Percentiles rank a stretch among this genome's conserved stretches.
Conservation (phyloP, 208 protist genomes). For the Spongospora subterranea region DNA sequence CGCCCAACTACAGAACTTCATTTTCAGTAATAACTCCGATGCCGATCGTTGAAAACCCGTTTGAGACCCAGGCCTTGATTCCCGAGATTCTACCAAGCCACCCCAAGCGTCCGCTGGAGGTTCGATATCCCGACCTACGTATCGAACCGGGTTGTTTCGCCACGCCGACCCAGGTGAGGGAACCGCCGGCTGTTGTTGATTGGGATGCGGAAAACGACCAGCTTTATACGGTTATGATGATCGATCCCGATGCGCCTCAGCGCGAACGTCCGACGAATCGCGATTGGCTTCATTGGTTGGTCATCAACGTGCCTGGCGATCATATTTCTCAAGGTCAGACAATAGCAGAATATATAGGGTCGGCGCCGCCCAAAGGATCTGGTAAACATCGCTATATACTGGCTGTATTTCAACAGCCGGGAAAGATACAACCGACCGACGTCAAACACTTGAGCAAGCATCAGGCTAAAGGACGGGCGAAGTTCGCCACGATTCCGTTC, state of each 20-base stretch:
- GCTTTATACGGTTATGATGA: conserved; percentile 63
- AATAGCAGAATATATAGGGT: conserved; percentile 55
- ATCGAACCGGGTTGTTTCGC: neutral
- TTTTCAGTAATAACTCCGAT: too few relatives aligned
- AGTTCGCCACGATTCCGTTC: neutral
- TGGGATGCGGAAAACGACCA: conserved; percentile 18
- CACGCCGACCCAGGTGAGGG: neutral
- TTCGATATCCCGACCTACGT: neutral
- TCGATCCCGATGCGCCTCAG: conserved; percentile 65
- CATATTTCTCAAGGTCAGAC: conserved; percentile 58
- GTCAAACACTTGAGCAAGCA: neutral
- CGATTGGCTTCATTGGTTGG: conserved; percentile 68
- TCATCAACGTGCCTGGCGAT: conserved; percentile 62
- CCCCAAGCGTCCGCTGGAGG: neutral
- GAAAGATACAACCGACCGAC: neutral
- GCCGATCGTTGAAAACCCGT: neutral
- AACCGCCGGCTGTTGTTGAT: neutral
- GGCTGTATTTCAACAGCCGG: neutral
- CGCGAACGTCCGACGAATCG: conserved; percentile 31
- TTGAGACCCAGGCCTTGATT: neutral
- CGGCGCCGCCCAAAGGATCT: conserved; percentile 59
- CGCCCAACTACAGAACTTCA: too few relatives aligned
- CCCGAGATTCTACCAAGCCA: neutral
- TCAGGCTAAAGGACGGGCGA: neutral
- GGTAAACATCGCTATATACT: conserved; percentile 65